These are phyloP conservation scores for Exutisphaerella laricina DNA, from an alignment of 2,329 filamentous ascomycete species.

Conservation along the genomic window DNA sequence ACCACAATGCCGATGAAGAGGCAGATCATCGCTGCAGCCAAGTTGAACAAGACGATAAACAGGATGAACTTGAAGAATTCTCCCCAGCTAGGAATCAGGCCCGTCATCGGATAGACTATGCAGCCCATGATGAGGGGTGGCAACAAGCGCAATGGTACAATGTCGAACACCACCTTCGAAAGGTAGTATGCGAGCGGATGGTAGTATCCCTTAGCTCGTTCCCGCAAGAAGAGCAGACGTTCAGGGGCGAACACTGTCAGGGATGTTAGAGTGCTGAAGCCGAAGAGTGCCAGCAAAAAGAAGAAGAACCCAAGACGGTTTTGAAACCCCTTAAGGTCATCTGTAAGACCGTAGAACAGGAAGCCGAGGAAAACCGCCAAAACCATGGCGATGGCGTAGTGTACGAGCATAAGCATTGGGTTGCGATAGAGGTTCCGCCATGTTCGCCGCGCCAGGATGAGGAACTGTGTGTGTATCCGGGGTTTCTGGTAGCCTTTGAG, in stretches of 20 bases:
- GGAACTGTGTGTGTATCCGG: constrained; percentile 73
- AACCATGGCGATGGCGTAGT: constrained; percentile 94
- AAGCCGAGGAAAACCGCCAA: constrained; percentile 91
- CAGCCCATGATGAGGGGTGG: constrained; percentile 92
- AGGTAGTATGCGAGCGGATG: constrained; percentile 88
- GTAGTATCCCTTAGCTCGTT: constrained; percentile 96
- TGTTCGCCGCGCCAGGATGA: constrained; percentile 81
- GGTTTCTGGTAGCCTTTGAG: constrained; percentile 79
- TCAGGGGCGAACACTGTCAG: constrained; percentile 91
- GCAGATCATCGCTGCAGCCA: constrained; percentile 88
- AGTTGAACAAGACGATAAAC: constrained; percentile 89
- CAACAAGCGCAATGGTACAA: constrained; percentile 87
- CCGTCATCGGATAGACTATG: constrained; percentile 98
- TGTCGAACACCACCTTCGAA: constrained; percentile 97
- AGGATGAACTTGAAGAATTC: constrained; percentile 91
- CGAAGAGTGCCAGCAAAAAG: constrained; percentile 91
- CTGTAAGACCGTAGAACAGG: constrained; percentile 91
- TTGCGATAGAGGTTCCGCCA: constrained; percentile 98
- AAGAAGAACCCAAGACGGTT: constrained; percentile 96
- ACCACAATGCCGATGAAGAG: constrained; percentile 95
- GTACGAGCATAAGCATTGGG: constrained; percentile 95
- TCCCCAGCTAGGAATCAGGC: constrained; percentile 70
- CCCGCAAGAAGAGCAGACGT: constrained; percentile 81
- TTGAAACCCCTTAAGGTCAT: constrained; percentile 96
- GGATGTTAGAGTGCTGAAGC: constrained; percentile 92